These are phyloP conservation scores for Xylaria polymorpha DNA, from an alignment of 2,329 filamentous ascomycete species.

Conservation along the genomic window DNA sequence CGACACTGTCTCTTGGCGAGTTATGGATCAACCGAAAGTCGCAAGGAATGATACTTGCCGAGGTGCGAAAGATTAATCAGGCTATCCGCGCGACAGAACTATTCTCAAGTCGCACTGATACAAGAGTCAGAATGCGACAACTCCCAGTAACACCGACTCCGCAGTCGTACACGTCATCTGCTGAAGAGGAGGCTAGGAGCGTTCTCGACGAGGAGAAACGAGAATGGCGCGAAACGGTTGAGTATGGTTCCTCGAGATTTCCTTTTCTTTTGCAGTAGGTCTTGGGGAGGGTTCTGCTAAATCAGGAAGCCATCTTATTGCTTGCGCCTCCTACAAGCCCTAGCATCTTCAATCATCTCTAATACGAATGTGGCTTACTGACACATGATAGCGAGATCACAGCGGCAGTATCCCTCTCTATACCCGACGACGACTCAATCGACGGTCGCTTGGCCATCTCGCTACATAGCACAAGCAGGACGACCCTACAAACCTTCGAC, in stretches of 20 bases:
- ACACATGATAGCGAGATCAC: conserved; percentile 1
- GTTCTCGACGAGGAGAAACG: conserved; percentile 42
- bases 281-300: background rate
- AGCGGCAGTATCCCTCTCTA: conserved; percentile 42
- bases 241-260: conserved; percentile 23
- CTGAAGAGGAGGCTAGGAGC: conserved; percentile 32
- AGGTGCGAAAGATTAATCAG: conserved; percentile 45
- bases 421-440: conserved; percentile 20
- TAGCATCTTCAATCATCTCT: background rate
- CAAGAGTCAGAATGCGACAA: background rate
- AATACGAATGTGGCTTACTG: background rate
- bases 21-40: conserved; percentile 44
- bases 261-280: background rate
- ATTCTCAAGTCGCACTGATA: conserved; percentile 29
- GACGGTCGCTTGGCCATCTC: conserved; percentile 22
- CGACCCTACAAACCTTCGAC: conserved; percentile 34
- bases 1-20: conserved; percentile 45
- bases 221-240: conserved; percentile 46
- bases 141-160: background rate
- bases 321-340: background rate
- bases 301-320: background rate
- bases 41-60: conserved; percentile 44
- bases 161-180: conserved; percentile 6
- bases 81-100: conserved; percentile 40
- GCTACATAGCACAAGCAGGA: conserved; percentile 27